Conservation (phyloP, 257 asterid species). For the Jasminum sambac region DNA sequence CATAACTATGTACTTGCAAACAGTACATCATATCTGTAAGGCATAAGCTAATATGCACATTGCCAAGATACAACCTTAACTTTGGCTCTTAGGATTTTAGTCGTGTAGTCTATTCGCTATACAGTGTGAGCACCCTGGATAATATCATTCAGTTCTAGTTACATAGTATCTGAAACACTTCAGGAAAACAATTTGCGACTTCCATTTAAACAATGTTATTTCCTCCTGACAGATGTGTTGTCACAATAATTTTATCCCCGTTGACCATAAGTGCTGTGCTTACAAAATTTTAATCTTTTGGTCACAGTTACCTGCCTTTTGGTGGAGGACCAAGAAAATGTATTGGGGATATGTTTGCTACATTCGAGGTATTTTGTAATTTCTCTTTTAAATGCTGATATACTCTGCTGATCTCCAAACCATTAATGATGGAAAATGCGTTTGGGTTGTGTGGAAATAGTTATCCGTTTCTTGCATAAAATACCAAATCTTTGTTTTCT, state of each 20-base stretch:
- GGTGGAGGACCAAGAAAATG: constrained; percentile 99
- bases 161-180: neutral
- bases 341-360: constrained; percentile 94
- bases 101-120: neutral
- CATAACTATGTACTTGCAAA: neutral
- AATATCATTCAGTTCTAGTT: neutral
- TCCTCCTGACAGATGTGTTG: neutral
- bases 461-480: constrained; percentile 8
- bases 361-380: constrained; percentile 69
- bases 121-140: neutral
- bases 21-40: neutral
- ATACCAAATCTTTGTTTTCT: constrained; percentile 12
- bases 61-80: neutral
- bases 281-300: constrained; percentile 20
- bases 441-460: neutral
- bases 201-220: neutral
- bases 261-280: neutral
- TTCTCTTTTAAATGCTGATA: constrained; percentile 4
- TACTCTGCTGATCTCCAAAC: neutral
- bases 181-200: neutral
- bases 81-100: neutral
- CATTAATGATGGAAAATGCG: neutral
- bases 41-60: constrained; percentile 1
- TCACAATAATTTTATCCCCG: neutral
- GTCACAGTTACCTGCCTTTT: constrained; percentile 83